Percentiles rank a stretch among this genome's conserved stretches.
phyloP scores from a whole-genome alignment of 192 early-diverging fungal species.

The Blastocladiella britannica region DNA sequence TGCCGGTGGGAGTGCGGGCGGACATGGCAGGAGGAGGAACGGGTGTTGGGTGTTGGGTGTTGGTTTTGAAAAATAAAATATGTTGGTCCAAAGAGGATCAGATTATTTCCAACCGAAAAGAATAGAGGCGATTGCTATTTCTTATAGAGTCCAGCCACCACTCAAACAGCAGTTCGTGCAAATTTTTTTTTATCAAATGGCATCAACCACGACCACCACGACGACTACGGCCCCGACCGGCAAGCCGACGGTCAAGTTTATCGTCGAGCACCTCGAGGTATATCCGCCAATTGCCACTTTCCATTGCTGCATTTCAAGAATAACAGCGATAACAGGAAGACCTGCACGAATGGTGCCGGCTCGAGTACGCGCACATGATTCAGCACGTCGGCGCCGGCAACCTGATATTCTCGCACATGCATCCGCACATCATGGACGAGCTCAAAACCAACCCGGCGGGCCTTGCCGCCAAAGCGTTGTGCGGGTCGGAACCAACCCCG shows the following conservation, averaged over 20 bases:
- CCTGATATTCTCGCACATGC: constrained; percentile 38
- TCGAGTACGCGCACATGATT: constrained; percentile 61
- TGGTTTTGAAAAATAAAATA: no score
- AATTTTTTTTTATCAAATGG: no score
- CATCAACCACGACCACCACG: no score
- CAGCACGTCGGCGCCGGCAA: constrained; percentile 30
- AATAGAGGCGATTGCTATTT: no score
- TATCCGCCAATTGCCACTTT: neutral
- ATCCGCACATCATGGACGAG: constrained; percentile 17
- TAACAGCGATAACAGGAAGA: constrained; percentile 4
- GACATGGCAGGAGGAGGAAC: no score
- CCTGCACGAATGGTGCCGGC: constrained; percentile 45
- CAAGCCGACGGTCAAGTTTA: constrained; percentile 22
- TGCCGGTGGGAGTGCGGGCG: no score
- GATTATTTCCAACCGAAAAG: no score
- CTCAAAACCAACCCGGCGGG: constrained; percentile 9
- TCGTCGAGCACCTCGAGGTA: constrained; percentile 59
- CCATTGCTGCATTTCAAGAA: constrained; percentile 4
- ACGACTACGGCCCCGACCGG: no score
- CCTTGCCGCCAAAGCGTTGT: constrained; percentile 13
- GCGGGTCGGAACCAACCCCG: constrained; percentile 22
- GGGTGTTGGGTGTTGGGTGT: no score
- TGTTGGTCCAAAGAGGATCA: no score
- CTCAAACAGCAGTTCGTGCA: no score
- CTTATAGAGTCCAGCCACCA: no score